phyloP scores from a whole-genome alignment of 768 basidiomycete genomes.

The Rhodotorula paludigena region DNA sequence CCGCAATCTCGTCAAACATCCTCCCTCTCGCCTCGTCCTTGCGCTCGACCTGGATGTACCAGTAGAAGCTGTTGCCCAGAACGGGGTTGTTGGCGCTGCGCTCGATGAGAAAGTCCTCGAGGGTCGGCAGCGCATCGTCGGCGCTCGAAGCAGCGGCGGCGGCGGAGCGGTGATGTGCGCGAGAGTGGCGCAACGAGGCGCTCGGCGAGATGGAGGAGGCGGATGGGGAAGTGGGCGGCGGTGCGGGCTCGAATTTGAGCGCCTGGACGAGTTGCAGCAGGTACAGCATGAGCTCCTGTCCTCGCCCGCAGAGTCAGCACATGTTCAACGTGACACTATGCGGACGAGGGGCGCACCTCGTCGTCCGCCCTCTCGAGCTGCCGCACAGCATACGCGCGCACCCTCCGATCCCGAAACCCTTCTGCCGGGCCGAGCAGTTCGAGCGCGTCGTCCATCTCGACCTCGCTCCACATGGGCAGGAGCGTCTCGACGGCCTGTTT shows the following conservation, averaged over 20 bases:
- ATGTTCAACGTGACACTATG: not conserved
- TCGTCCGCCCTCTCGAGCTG: conserved; percentile 88
- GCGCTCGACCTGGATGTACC: conserved; percentile 94
- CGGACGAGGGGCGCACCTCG: conserved; percentile 58
- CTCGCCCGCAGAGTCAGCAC: not conserved
- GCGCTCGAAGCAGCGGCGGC: conserved; percentile 55
- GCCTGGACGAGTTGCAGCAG: conserved; percentile 95
- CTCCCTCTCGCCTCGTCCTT: conserved; percentile 81
- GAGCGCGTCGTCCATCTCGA: conserved; percentile 92
- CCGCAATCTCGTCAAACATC: conserved; percentile 88
- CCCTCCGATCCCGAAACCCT: conserved; percentile 65
- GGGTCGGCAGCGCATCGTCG: conserved; percentile 63
- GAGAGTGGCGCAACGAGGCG: conserved; percentile 51
- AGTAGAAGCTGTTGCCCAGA: conserved; percentile 85
- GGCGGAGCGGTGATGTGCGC: not conserved
- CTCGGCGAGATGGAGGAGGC: conserved; percentile 32
- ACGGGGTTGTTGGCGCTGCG: conserved; percentile 76
- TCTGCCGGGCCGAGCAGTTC: conserved; percentile 86
- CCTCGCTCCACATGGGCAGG: conserved; percentile 91
- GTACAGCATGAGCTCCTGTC: conserved; percentile 83
- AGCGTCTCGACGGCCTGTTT: conserved; percentile 96
- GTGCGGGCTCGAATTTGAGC: conserved; percentile 72
- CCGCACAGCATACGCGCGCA: conserved; percentile 87
- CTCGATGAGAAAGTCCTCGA: conserved; percentile 84
- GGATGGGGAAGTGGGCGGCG: conserved; percentile 55